These are phyloP conservation scores for Cladosporium halotolerans DNA, from an alignment of 2,329 filamentous ascomycete genomes.

Conservation along the genomic window DNA sequence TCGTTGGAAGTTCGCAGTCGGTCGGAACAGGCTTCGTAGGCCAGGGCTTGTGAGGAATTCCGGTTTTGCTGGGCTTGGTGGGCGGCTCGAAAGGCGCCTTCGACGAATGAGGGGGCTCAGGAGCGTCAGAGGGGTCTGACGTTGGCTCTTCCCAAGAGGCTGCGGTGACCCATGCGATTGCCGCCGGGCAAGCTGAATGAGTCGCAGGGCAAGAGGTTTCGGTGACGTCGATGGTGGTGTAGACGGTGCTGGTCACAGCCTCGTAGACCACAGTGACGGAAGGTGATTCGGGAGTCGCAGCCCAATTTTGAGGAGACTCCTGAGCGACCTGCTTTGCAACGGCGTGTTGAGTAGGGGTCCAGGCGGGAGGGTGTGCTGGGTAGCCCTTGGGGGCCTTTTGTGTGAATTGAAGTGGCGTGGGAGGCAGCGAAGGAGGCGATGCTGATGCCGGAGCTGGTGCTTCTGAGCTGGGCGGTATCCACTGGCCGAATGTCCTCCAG, in stretches of 20 bases:
- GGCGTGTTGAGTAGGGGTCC: slow-evolving; percentile 4
- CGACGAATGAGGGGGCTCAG: background rate
- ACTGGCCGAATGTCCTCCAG: slow-evolving; percentile 12
- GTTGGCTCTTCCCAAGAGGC: background rate
- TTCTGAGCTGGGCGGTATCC: background rate
- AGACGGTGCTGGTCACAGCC: slow-evolving; percentile 14
- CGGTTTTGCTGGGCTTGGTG: background rate
- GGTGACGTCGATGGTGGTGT: slow-evolving; percentile 13
- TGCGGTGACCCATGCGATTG: slow-evolving; percentile 3
- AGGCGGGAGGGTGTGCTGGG: background rate
- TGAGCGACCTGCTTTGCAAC: slow-evolving; percentile 6
- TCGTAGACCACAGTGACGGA: slow-evolving; percentile 3
- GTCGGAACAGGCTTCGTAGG: background rate
- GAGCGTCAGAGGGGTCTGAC: no score
- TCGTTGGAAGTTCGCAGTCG: slow-evolving; percentile 12
- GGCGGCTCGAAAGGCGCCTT: slow-evolving; percentile 5
- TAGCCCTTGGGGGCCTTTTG: slow-evolving; percentile 7
- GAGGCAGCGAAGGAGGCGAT: background rate
- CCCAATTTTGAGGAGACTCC: background rate
- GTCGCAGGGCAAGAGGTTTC: slow-evolving; percentile 10
- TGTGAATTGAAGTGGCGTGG: slow-evolving; percentile 7
- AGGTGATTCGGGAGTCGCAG: background rate
- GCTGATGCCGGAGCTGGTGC: background rate
- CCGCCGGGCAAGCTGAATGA: slow-evolving; percentile 7
- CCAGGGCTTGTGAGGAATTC: slow-evolving; percentile 1